Base-by-base conservation (phyloP, 352 stramenopile species). In the Phytopythium aichiense region DNA sequence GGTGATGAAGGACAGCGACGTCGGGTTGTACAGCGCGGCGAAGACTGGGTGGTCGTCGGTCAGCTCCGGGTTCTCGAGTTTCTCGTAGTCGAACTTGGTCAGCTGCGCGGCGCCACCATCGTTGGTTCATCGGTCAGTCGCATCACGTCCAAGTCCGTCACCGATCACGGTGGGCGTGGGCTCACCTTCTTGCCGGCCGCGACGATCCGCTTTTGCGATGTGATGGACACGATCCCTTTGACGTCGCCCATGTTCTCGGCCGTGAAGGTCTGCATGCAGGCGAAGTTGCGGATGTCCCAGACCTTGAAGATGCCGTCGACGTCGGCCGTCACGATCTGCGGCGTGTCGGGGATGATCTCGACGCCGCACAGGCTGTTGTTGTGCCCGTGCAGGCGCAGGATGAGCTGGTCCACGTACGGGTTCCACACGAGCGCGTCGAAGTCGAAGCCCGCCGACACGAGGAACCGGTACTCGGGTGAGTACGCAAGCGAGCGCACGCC, bases 231-330 rank as follows among this genome's bases (percentile, higher is more conserved):
- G 58, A 96, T 93, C 28, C 76, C 79, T 46, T 90, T 89, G 59
- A 96, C 73, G 20, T 88, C 75, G 20, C 72, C 67, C 64, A 86
- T 79, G 54, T 72, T 82, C 45, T 96, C 87, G 12, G 76, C 74
- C 20, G 79, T 85, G 66, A 97, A 96, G 4, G 84, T 96, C 65
- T 97, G 89, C 72, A 96, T 89, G 59, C 84, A 95, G 22, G 77
- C 81, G 67, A 96, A 97, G 64, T 95, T 96, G 50, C 88, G 82
- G 50, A 96, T 91, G 62, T 97, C 87, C 88, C 89, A 97, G 37
- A 97, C 80, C 54, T 96, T 96, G 59, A 95, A 91, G 30, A 91
- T 66, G 15, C 89, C 89, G 54, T 89, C 81, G 2, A 92, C 72
- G 63, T 97, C 89, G 7, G 82, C 83, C 4, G 84, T 96, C 55